These are phyloP conservation scores for Metarhizium guizhouense DNA, from an alignment of 2,329 filamentous ascomycete species.

Conservation along the genomic window DNA sequence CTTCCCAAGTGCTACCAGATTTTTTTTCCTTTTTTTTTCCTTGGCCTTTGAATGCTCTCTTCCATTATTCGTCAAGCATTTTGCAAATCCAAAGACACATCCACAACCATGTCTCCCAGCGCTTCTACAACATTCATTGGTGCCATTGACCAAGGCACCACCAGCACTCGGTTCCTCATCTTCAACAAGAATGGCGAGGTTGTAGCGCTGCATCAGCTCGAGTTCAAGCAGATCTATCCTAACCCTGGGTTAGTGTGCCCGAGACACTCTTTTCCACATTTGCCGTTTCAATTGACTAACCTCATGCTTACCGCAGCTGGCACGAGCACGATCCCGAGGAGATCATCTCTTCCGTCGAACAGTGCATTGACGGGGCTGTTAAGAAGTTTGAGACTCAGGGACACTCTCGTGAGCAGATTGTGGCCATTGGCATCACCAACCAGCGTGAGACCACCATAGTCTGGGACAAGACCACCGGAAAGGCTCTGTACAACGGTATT, in stretches of 20 bases:
- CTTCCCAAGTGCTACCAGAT: background rate
- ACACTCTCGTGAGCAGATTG: conserved; percentile 59
- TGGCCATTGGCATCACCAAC: conserved; percentile 71
- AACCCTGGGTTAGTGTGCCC: conserved; percentile 51
- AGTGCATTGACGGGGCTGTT: conserved; percentile 68
- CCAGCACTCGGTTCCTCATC: conserved; percentile 69
- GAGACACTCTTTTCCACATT: conserved; percentile 15
- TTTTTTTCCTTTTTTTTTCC: background rate
- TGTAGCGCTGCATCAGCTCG: conserved; percentile 64
- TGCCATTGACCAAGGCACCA: conserved; percentile 74
- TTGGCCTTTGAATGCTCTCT: conserved; percentile 14
- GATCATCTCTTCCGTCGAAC: conserved; percentile 61
- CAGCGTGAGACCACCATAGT: conserved; percentile 76
- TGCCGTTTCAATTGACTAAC: background rate
- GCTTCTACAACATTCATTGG: conserved; percentile 48
- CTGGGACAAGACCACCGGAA: conserved; percentile 69
- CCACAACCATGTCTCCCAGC: conserved; percentile 22
- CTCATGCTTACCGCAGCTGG: conserved; percentile 48
- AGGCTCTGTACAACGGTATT: conserved; percentile 72
- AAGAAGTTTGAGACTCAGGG: conserved; percentile 59
- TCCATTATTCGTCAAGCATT: conserved; percentile 14
- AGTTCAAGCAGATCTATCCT: conserved; percentile 67
- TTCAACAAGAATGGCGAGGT: conserved; percentile 64
- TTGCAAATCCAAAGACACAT: background rate
- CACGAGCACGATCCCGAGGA: conserved; percentile 77